Percentiles rank a stretch among this genome's conserved stretches.
Evolutionary conservation across 495 filamentous ascomycete species (phyloP).

Genomic region (Antarctomyces pellizariae): DNA sequence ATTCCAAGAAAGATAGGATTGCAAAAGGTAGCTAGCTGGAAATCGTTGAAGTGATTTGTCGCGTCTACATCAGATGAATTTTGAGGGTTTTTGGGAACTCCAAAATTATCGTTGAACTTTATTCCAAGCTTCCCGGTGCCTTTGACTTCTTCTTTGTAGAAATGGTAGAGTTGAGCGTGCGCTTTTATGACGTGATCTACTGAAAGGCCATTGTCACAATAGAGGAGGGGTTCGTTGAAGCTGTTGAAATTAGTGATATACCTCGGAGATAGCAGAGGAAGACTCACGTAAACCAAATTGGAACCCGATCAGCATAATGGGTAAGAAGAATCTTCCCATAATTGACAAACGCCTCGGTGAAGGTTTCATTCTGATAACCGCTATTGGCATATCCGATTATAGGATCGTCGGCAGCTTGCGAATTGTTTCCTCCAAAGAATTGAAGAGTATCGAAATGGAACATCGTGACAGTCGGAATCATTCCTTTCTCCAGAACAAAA

Average conservation of each 20-base stretch:
- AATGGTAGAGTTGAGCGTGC: constrained; percentile 18
- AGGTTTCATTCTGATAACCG: constrained; percentile 16
- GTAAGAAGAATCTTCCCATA: constrained; percentile 19
- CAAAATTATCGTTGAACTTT: constrained; percentile 22
- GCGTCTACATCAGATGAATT: constrained; percentile 16
- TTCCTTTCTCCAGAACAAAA: constrained; percentile 17
- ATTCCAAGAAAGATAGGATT: constrained; percentile 21
- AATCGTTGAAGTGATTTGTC: constrained; percentile 18
- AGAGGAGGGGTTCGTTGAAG: constrained; percentile 21
- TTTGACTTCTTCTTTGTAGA: constrained; percentile 18
- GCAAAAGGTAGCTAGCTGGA: constrained; percentile 17
- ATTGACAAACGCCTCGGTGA: constrained; percentile 17
- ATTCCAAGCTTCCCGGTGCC: constrained; percentile 18
- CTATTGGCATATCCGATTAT: constrained; percentile 15
- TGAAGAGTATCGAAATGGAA: constrained; percentile 20
- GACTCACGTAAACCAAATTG: constrained; percentile 24
- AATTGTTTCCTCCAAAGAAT: constrained; percentile 12
- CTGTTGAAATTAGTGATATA: not conserved
- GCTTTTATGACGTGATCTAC: constrained; percentile 17
- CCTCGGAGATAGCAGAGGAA: not conserved
- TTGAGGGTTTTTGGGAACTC: constrained; percentile 15
- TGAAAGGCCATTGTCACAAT: constrained; percentile 14
- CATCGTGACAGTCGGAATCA: constrained; percentile 21
- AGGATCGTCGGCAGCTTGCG: constrained; percentile 7
- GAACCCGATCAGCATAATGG: constrained; percentile 20